phyloP scores from a whole-genome alignment of 1,284 basidiomycete species.

The Trichosporon sp. region DNA sequence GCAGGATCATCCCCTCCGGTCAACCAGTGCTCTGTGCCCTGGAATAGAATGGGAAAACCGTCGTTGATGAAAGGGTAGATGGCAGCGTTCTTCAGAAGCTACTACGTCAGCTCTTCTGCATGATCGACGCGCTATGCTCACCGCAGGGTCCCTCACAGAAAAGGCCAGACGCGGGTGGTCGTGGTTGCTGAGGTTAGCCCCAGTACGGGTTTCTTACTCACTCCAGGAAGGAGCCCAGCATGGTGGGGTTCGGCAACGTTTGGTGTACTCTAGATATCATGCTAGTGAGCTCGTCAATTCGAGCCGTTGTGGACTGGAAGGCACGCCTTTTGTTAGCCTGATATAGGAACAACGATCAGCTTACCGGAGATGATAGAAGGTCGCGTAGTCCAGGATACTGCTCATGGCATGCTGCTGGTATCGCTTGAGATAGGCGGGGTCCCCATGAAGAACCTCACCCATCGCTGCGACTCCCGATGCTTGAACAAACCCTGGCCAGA shows the following conservation, averaged over 20 bases:
- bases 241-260: constrained; percentile 42
- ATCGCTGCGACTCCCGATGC: constrained; percentile 51
- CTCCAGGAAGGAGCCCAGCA: constrained; percentile 52
- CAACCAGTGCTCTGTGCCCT: constrained; percentile 57
- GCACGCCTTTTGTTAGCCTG: constrained; percentile 31
- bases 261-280: constrained; percentile 41
- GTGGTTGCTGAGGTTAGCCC: constrained; percentile 42
- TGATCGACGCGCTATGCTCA: constrained; percentile 8
- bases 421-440: constrained; percentile 40
- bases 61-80: constrained; percentile 52
- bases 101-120: constrained; percentile 5
- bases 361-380: constrained; percentile 52
- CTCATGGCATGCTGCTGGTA: constrained; percentile 52
- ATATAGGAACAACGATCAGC: not conserved
- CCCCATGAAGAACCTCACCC: constrained; percentile 52
- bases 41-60: constrained; percentile 59
- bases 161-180: constrained; percentile 50
- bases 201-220: constrained; percentile 22
- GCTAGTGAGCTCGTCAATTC: constrained; percentile 36
- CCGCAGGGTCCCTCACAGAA: constrained; percentile 31
- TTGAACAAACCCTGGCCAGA: constrained; percentile 52
- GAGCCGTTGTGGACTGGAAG: constrained; percentile 27
- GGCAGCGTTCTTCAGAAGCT: constrained; percentile 52
- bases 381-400: constrained; percentile 58
- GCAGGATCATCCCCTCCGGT: constrained; percentile 51